Evolutionary conservation across 805 yeast genomes (phyloP).

Genomic region (Diddensiella transvaalensis): DNA sequence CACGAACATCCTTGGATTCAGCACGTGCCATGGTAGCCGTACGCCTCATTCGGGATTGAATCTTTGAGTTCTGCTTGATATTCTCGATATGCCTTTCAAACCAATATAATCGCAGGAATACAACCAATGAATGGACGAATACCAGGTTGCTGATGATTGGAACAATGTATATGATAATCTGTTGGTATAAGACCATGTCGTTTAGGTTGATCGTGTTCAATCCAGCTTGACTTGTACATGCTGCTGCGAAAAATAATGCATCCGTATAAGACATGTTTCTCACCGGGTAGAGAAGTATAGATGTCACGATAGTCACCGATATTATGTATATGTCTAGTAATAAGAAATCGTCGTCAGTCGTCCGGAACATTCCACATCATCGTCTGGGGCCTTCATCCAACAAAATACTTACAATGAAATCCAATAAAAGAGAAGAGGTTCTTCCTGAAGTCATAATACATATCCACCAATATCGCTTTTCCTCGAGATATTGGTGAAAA

Average conservation of each 20-base stretch:
- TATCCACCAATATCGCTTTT: neutral
- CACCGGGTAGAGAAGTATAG: conserved; percentile 76
- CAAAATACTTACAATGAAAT: conserved; percentile 14
- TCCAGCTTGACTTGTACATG: conserved; percentile 89
- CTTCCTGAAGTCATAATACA: neutral
- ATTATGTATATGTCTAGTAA: conserved; percentile 52
- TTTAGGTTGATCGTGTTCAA: conserved; percentile 74
- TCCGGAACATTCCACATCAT: neutral
- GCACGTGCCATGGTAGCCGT: conserved; percentile 63
- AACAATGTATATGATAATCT: conserved; percentile 60
- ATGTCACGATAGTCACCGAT: conserved; percentile 55
- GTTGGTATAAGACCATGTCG: conserved; percentile 68
- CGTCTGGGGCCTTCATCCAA: neutral
- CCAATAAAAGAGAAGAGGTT: conserved; percentile 18
- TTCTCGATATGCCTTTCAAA: conserved; percentile 83
- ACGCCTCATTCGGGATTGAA: conserved; percentile 77
- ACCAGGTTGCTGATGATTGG: conserved; percentile 79
- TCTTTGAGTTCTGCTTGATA: conserved; percentile 72
- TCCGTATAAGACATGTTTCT: conserved; percentile 68
- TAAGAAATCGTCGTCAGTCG: neutral
- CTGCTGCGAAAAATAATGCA: conserved; percentile 68
- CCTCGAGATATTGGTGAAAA: neutral
- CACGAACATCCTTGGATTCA: conserved; percentile 18
- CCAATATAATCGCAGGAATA: conserved; percentile 79
- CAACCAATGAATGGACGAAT: conserved; percentile 74